Conservation (phyloP, 1,284 basidiomycete species). For the Tylopilus microsporus region DNA sequence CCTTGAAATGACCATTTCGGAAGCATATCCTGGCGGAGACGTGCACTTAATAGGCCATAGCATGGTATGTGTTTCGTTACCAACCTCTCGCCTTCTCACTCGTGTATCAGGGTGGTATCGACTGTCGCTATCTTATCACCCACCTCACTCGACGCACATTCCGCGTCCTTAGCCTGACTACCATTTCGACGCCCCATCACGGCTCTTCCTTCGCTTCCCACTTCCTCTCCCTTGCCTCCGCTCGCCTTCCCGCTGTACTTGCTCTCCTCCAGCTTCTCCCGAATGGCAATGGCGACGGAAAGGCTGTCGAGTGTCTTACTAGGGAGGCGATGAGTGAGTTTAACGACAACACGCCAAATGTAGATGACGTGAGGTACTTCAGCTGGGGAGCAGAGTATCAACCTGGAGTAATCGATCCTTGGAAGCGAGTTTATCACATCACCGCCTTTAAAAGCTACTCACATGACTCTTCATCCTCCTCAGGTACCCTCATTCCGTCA, state of each 20-base stretch:
- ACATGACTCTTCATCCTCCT: neutral
- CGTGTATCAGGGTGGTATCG: conserved; percentile 73
- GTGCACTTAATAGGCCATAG: conserved; percentile 87
- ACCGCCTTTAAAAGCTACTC: neutral
- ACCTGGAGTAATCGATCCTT: conserved; percentile 84
- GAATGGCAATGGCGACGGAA: conserved; percentile 79
- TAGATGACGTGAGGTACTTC: conserved; percentile 76
- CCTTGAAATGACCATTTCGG: conserved; percentile 74
- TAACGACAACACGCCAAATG: conserved; percentile 80
- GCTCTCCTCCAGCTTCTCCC: conserved; percentile 74
- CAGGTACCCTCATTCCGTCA: conserved; percentile 77
- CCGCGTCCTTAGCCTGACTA: no score
- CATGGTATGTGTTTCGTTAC: conserved; percentile 57
- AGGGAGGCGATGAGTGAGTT: conserved; percentile 83
- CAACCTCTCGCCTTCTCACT: conserved; percentile 10
- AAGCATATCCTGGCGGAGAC: conserved; percentile 71
- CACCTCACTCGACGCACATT: conserved; percentile 57
- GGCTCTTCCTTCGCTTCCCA: no score
- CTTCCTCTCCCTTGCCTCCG: no score
- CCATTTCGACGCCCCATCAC: no score
- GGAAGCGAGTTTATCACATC: conserved; percentile 51
- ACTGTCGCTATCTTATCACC: conserved; percentile 82
- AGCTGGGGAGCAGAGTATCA: conserved; percentile 90
- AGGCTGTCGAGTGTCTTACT: conserved; percentile 85
- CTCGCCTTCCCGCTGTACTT: conserved; percentile 55